Evolutionary conservation across 768 basidiomycete genomes (phyloP).

Genomic region (Arthromyces matolae): DNA sequence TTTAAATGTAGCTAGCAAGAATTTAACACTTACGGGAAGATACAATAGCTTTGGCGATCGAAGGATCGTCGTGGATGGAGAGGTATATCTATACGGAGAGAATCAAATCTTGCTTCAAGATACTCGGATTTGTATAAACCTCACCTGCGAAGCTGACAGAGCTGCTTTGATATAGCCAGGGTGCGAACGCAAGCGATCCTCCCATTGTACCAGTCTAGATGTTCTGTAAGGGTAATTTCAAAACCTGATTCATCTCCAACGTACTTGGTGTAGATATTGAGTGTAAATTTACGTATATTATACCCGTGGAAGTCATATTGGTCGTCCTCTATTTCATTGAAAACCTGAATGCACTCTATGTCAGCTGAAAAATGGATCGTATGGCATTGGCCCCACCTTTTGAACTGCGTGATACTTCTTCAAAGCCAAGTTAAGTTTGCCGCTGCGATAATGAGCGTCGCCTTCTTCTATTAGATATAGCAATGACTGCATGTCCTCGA

Average conservation of each 20-base stretch:
- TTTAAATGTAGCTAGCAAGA: background rate
- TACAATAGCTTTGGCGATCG: constrained; percentile 42
- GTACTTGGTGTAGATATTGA: constrained; percentile 83
- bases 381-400: constrained; percentile 47
- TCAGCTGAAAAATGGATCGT: background rate
- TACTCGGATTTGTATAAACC: background rate
- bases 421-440: constrained; percentile 72
- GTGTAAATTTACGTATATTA: constrained; percentile 82
- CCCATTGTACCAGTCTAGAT: constrained; percentile 75
- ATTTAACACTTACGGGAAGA: constrained; percentile 31
- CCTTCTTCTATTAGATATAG: constrained; percentile 84
- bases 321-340: constrained; percentile 87
- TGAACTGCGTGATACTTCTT: constrained; percentile 79
- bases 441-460: constrained; percentile 59
- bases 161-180: constrained; percentile 73
- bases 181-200: constrained; percentile 74
- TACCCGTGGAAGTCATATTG: constrained; percentile 99
- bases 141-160: constrained; percentile 64
- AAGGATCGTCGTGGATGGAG: constrained; percentile 66
- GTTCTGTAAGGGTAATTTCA: no score
- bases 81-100: constrained; percentile 61
- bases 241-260: no score
- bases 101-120: constrained; percentile 1
- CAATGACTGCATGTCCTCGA: constrained; percentile 95
- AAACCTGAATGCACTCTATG: constrained; percentile 47